phyloP scores from a whole-genome alignment of 805 yeast species.

The Saccharomycopsis guyanensis region DNA sequence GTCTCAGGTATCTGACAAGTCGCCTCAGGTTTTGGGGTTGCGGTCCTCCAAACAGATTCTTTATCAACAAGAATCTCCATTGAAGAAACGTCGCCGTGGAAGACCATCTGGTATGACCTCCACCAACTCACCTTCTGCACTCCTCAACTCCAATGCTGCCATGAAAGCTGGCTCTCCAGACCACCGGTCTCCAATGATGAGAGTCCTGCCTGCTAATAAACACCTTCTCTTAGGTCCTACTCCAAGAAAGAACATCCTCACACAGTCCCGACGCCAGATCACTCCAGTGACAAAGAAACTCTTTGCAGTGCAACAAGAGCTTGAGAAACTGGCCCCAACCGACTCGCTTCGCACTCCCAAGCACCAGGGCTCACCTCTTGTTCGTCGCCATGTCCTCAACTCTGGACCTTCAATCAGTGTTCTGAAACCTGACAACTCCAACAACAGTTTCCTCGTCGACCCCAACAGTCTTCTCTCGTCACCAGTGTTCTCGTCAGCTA shows the following conservation, averaged over 20 bases:
- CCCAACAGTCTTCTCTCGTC: constrained; percentile 12
- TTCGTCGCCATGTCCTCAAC: neutral
- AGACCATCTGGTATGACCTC: neutral
- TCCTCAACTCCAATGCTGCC: constrained; percentile 11
- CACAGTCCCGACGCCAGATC: neutral
- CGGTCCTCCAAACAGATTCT: constrained; percentile 1
- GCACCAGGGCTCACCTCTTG: neutral
- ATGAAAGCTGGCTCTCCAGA: constrained; percentile 23
- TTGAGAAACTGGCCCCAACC: neutral
- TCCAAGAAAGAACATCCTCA: constrained; percentile 4
- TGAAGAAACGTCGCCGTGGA: constrained; percentile 9
- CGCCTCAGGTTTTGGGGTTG: neutral
- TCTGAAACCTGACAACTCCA: constrained; percentile 16
- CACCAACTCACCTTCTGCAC: constrained; percentile 1
- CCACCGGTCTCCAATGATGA: constrained; percentile 23
- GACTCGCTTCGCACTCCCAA: neutral
- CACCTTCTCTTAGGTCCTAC: neutral
- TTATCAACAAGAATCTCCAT: constrained; percentile 10
- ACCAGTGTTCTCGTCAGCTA: constrained; percentile 1
- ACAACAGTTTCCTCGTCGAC: constrained; percentile 17
- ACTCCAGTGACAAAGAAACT: constrained; percentile 19
- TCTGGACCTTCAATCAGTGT: neutral
- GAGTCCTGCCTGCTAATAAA: constrained; percentile 19
- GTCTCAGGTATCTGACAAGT: neutral
- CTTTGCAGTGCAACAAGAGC: constrained; percentile 7